These are phyloP conservation scores for Platismatia glauca DNA, from an alignment of 495 filamentous ascomycete genomes.

Conservation along the genomic window DNA sequence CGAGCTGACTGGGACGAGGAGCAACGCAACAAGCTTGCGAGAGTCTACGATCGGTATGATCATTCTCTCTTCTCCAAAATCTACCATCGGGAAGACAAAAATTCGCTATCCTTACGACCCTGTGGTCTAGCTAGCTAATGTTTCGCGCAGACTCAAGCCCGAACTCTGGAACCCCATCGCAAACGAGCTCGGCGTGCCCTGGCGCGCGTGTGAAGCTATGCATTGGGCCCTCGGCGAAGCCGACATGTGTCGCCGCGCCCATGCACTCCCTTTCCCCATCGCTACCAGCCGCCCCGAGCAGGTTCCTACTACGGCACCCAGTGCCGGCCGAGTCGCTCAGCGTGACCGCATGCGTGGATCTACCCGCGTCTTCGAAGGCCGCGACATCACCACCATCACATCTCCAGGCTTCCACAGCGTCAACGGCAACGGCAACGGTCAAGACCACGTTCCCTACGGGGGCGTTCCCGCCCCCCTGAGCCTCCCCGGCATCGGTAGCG, in stretches of 20 bases:
- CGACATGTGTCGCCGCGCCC: constrained; percentile 87
- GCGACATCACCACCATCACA: constrained; percentile 14
- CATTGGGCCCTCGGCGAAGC: constrained; percentile 93
- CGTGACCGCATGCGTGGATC: constrained; percentile 20
- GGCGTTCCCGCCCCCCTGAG: not conserved
- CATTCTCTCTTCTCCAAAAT: not conserved
- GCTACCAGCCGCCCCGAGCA: constrained; percentile 11
- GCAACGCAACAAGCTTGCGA: constrained; percentile 89
- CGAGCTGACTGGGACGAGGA: constrained; percentile 92
- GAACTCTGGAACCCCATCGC: constrained; percentile 96
- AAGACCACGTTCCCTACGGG: not conserved
- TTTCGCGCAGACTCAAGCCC: constrained; percentile 67
- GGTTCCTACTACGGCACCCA: not conserved
- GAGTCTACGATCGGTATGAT: constrained; percentile 83
- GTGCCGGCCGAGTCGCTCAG: constrained; percentile 19
- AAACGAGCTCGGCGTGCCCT: constrained; percentile 91
- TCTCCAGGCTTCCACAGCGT: constrained; percentile 12
- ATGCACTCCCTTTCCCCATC: constrained; percentile 65
- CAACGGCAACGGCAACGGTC: constrained; percentile 1
- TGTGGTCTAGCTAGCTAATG: not conserved
- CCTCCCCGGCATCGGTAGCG: constrained; percentile 10
- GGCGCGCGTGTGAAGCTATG: constrained; percentile 93
- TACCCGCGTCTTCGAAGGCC: constrained; percentile 18
- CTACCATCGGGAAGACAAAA: not conserved
- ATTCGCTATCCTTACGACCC: not conserved